Evolutionary conservation across 2,329 filamentous ascomycete species (phyloP).

Genomic region (Colletotrichum cereale): DNA sequence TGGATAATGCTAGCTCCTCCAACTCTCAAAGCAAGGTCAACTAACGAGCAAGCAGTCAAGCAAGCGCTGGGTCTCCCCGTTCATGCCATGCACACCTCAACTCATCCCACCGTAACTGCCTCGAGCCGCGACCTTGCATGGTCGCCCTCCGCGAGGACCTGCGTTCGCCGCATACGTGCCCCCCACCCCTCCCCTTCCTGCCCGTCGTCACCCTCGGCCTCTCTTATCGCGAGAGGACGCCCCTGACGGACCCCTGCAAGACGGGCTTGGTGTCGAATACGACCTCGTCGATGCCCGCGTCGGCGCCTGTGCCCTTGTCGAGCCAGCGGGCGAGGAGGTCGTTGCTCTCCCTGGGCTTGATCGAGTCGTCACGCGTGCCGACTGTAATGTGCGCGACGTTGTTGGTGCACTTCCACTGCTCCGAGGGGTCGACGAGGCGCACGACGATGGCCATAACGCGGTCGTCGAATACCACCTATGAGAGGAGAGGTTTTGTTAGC

Average conservation of each 20-base stretch:
- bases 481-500: neutral
- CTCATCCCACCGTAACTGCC: neutral
- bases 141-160: neutral
- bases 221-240: slow-evolving; percentile 62
- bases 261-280: slow-evolving; percentile 63
- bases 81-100: neutral
- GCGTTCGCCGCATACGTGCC: neutral
- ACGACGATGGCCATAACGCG: slow-evolving; percentile 93
- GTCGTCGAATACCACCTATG: slow-evolving; percentile 81
- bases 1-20: neutral
- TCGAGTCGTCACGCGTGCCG: slow-evolving; percentile 77
- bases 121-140: no score
- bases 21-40: neutral
- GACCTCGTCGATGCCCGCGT: slow-evolving; percentile 61
- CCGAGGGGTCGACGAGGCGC: slow-evolving; percentile 71
- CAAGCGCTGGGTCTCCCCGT: neutral
- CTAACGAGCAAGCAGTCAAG: neutral
- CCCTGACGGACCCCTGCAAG: slow-evolving; percentile 61
- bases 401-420: slow-evolving; percentile 79
- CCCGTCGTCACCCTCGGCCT: neutral
- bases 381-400: slow-evolving; percentile 88
- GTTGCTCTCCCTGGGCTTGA: slow-evolving; percentile 97
- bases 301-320: slow-evolving; percentile 60
- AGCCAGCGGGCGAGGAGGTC: slow-evolving; percentile 83
- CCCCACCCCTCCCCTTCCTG: neutral